phyloP scores from a whole-genome alignment of 345 rosid genomes.

The Arabis hirsuta region DNA sequence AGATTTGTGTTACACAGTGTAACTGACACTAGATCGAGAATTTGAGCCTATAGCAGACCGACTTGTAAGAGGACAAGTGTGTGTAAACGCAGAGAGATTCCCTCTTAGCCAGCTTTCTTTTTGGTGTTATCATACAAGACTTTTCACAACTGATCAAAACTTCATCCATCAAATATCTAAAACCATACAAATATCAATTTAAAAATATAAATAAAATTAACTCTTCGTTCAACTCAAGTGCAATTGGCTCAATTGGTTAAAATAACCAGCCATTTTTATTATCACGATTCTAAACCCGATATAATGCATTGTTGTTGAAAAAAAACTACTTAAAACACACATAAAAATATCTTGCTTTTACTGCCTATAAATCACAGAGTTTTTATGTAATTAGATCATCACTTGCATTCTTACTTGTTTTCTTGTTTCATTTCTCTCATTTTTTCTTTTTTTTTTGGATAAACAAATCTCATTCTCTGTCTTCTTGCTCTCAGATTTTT shows the following conservation, averaged over 20 bases:
- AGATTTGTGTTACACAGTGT: not conserved
- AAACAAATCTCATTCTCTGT: conserved; percentile 4
- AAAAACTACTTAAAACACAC: not conserved
- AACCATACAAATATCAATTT: not conserved
- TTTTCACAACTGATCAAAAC: conserved; percentile 34
- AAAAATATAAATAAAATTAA: not conserved
- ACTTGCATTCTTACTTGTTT: conserved; percentile 11
- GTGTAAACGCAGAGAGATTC: conserved; percentile 47
- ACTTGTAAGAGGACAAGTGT: conserved; percentile 55
- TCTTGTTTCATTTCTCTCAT: conserved; percentile 12
- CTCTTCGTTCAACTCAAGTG: not conserved
- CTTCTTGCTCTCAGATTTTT: conserved; percentile 28
- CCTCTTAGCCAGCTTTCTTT: conserved; percentile 50
- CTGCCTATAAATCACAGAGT: conserved; percentile 14
- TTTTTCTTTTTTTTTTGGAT: no score
- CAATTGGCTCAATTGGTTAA: not conserved
- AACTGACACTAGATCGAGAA: conserved; percentile 30
- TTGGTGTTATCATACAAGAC: conserved; percentile 52
- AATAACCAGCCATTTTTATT: no score
- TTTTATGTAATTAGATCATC: conserved; percentile 34
- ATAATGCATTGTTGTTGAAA: not conserved
- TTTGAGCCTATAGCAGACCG: conserved; percentile 59
- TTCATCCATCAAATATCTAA: conserved; percentile 4
- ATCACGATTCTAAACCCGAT: not conserved
- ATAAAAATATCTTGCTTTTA: conserved; percentile 12